phyloP scores from a whole-genome alignment of 345 rosid species.

The Brassica nigra region DNA sequence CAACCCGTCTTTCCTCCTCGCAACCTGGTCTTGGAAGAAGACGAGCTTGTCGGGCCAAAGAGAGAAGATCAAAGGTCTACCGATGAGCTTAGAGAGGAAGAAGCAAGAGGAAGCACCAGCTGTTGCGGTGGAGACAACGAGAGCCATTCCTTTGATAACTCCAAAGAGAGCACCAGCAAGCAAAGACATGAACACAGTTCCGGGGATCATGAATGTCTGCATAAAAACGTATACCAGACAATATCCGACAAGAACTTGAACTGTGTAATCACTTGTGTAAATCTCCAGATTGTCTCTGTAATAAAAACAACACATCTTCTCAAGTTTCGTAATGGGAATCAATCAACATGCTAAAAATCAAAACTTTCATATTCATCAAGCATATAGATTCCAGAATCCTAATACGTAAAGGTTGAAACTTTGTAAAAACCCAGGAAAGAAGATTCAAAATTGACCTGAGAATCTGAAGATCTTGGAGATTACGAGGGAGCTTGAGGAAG shows the following conservation, averaged over 20 bases:
- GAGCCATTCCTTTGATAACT: constrained; percentile 74
- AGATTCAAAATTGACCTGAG: constrained; percentile 53
- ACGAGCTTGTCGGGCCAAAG: constrained; percentile 90
- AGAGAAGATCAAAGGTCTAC: constrained; percentile 74
- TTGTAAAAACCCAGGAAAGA: background rate
- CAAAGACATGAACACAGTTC: constrained; percentile 93
- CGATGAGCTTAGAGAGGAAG: constrained; percentile 83
- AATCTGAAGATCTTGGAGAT: constrained; percentile 85
- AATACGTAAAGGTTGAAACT: background rate
- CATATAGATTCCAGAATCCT: background rate
- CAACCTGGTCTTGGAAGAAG: constrained; percentile 96
- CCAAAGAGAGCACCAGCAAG: constrained; percentile 97
- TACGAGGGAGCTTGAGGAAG: constrained; percentile 91
- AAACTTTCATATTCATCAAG: background rate
- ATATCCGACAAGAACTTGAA: constrained; percentile 85
- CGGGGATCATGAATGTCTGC: constrained; percentile 98
- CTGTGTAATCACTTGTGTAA: constrained; percentile 86
- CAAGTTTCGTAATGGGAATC: background rate
- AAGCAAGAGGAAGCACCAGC: constrained; percentile 97
- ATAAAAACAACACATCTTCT: background rate
- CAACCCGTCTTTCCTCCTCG: constrained; percentile 66
- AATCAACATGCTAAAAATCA: background rate
- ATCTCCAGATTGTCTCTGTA: constrained; percentile 81
- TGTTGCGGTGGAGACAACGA: constrained; percentile 82
- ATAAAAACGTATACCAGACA: constrained; percentile 79